Conservation (phyloP, 2,329 filamentous ascomycete species). For the Colletotrichum costaricense region DNA sequence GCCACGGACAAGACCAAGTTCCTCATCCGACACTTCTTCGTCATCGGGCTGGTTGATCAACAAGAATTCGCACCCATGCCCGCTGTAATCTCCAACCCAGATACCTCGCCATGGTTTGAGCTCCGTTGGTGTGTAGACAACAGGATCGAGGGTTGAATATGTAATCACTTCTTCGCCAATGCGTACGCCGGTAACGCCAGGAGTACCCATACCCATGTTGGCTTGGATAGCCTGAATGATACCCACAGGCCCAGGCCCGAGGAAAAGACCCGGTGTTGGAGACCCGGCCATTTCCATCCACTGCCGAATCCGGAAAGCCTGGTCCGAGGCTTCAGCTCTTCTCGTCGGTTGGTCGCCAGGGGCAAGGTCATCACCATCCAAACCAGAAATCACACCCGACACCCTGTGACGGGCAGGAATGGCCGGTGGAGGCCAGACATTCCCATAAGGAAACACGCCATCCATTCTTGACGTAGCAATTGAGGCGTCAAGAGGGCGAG, state of each 20-base stretch:
- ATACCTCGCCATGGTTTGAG: constrained; percentile 89
- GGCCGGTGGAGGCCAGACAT: constrained; percentile 80
- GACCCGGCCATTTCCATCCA: constrained; percentile 76
- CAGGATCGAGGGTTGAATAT: constrained; percentile 77
- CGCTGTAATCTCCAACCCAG: constrained; percentile 91
- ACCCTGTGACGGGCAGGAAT: constrained; percentile 74
- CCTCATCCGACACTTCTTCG: constrained; percentile 55
- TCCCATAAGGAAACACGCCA: constrained; percentile 55
- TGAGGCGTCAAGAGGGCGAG: constrained; percentile 59
- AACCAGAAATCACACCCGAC: constrained; percentile 44
- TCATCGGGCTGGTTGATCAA: constrained; percentile 80
- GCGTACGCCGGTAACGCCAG: constrained; percentile 53
- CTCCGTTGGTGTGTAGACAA: constrained; percentile 82
- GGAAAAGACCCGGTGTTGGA: constrained; percentile 40
- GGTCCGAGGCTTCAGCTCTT: constrained; percentile 72
- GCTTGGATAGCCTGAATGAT: constrained; percentile 37
- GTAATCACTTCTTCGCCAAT: constrained; percentile 70
- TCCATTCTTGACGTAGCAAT: constrained; percentile 45
- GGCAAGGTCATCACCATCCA: constrained; percentile 40
- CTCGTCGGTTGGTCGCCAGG: constrained; percentile 55
- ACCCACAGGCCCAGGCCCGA: constrained; percentile 43
- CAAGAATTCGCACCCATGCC: constrained; percentile 90
- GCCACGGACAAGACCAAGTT: constrained; percentile 52
- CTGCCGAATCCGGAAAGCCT: constrained; percentile 78
- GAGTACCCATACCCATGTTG: constrained; percentile 38